A percentile compares a stretch with the other conserved stretches of the same genome.
Evolutionary conservation across 2,329 filamentous ascomycete species (phyloP).

Genomic region (Gliomastix tumulicola): DNA sequence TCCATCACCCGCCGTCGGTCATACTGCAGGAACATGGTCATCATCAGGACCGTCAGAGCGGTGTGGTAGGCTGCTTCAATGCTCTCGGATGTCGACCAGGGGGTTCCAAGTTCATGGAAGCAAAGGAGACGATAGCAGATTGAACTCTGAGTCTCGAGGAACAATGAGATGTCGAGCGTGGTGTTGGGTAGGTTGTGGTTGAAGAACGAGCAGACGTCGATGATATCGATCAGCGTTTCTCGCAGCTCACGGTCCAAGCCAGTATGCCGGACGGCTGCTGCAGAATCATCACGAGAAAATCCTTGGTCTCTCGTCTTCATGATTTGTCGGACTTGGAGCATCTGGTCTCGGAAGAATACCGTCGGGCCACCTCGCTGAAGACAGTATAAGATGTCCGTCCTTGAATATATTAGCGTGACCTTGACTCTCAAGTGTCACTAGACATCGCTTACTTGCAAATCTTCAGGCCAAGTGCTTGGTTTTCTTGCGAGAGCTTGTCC

Average conservation of each 20-base stretch:
- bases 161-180: neutral
- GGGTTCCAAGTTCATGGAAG: neutral
- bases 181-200: neutral
- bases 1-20: conserved; percentile 1
- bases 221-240: neutral
- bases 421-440: neutral
- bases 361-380: conserved; percentile 1
- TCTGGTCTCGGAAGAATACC: conserved; percentile 1
- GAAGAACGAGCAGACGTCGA: neutral
- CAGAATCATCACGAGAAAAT: no score
- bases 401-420: neutral
- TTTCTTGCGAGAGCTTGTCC: conserved; percentile 2
- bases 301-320: no score
- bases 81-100: neutral
- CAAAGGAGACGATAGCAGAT: conserved; percentile 1
- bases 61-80: conserved; percentile 1
- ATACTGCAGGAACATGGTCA: conserved; percentile 2
- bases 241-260: no score
- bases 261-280: no score
- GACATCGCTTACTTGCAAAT: conserved; percentile 4
- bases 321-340: neutral
- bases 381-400: neutral
- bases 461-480: neutral
- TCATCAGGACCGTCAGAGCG: neutral
- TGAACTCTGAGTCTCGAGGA: neutral